phyloP scores from a whole-genome alignment of 805 yeast genomes.

The Henningerozyma blattae region DNA sequence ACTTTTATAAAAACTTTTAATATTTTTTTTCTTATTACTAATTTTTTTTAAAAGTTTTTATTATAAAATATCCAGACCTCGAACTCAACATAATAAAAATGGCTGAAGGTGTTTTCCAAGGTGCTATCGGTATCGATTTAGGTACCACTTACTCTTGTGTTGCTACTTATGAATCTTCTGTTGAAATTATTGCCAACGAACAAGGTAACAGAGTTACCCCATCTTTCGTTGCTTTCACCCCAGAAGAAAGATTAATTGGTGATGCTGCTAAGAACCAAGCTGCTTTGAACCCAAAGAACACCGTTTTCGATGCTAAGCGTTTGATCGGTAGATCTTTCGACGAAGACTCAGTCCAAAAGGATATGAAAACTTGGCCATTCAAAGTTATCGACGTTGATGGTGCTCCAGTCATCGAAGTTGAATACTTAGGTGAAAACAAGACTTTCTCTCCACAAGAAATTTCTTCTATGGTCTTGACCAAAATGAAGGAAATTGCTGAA shows the following conservation, averaged over 20 bases:
- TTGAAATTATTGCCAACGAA: slow-evolving; percentile 71
- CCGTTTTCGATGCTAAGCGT: slow-evolving; percentile 76
- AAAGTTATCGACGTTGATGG: slow-evolving; percentile 53
- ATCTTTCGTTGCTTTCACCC: slow-evolving; percentile 70
- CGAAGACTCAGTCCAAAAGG: slow-evolving; percentile 70
- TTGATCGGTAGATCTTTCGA: slow-evolving; percentile 71
- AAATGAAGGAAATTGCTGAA: slow-evolving; percentile 77
- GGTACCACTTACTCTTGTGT: slow-evolving; percentile 56
- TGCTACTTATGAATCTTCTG: slow-evolving; percentile 66
- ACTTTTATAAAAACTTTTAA: too few relatives aligned
- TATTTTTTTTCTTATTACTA: too few relatives aligned
- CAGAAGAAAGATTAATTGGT: slow-evolving; percentile 69
- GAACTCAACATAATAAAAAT: slow-evolving; percentile 23
- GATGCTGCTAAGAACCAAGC: slow-evolving; percentile 80
- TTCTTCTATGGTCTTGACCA: slow-evolving; percentile 66
- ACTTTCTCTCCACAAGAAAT: slow-evolving; percentile 65
- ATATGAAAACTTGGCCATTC: slow-evolving; percentile 86
- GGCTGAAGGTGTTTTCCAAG: slow-evolving; percentile 98
- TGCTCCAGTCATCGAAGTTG: slow-evolving; percentile 59
- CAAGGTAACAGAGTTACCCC: slow-evolving; percentile 83
- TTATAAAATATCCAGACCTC: background rate
- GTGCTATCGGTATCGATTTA: slow-evolving; percentile 97
- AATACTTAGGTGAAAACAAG: slow-evolving; percentile 57
- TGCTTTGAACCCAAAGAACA: slow-evolving; percentile 66
- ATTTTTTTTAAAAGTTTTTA: background rate